Conservation (phyloP, 2,329 filamentous ascomycete species). For the Talaromyces atroroseus region DNA sequence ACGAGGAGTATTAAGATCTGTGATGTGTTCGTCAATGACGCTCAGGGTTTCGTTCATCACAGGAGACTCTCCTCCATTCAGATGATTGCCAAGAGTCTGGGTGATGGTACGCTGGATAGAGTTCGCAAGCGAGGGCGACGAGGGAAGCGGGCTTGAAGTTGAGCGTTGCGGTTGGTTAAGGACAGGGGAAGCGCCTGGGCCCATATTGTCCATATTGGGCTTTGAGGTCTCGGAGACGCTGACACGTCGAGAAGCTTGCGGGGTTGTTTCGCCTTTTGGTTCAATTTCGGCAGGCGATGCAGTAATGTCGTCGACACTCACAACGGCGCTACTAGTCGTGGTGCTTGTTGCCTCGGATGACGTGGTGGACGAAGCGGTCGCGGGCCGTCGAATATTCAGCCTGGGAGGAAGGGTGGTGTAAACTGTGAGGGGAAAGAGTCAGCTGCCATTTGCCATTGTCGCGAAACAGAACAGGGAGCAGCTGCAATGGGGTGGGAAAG, state of each 20-base stretch:
- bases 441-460: conserved; percentile 3
- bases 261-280: conserved; percentile 32
- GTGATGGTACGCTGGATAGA: conserved; percentile 42
- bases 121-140: conserved; percentile 27
- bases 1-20: conserved; percentile 65
- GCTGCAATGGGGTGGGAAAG: not conserved
- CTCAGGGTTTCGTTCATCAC: conserved; percentile 93
- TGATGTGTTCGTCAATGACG: conserved; percentile 96
- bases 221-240: conserved; percentile 28
- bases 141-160: conserved; percentile 33
- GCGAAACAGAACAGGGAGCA: not conserved
- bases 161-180: conserved; percentile 27
- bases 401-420: conserved; percentile 23
- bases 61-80: conserved; percentile 57
- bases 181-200: conserved; percentile 14
- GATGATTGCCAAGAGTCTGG: conserved; percentile 46
- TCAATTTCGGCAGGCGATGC: conserved; percentile 7
- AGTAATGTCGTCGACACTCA: not conserved
- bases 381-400: conserved; percentile 20
- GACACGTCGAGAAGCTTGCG: conserved; percentile 36
- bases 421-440: conserved; percentile 17
- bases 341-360: conserved; percentile 11
- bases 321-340: conserved; percentile 1
- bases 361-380: conserved; percentile 15
- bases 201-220: conserved; percentile 17